Percentiles rank a stretch among this genome's conserved stretches.
Conservation (phyloP, 176 grass and related monocot species). For the Thinopyrum elongatum region DNA sequence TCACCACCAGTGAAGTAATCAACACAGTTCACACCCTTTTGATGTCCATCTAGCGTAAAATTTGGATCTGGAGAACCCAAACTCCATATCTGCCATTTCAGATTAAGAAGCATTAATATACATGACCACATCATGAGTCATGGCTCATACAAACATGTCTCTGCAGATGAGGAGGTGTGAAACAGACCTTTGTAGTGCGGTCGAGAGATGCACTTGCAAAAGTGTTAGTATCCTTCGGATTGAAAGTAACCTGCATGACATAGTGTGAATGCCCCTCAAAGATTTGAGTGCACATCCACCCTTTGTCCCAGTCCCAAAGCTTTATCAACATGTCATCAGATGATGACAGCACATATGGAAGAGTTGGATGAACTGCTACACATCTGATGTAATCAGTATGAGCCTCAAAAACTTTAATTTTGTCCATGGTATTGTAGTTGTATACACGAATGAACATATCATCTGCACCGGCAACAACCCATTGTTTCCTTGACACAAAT, state of each 20-base stretch:
- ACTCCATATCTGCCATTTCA: conserved; percentile 88
- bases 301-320: conserved; percentile 99
- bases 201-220: conserved; percentile 98
- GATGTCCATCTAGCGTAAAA: conserved; percentile 94
- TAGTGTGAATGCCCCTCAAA: conserved; percentile 99
- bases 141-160: conserved; percentile 8
- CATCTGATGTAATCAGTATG: conserved; percentile 94
- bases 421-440: conserved; percentile 97
- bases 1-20: conserved; percentile 99
- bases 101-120: conserved; percentile 8
- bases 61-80: conserved; percentile 98
- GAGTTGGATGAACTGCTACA: conserved; percentile 96
- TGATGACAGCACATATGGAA: conserved; percentile 93
- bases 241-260: conserved; percentile 99
- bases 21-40: conserved; percentile 97
- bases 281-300: conserved; percentile 98
- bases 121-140: conserved; percentile 17
- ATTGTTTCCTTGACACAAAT: conserved; percentile 90
- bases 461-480: conserved; percentile 98
- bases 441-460: conserved; percentile 93
- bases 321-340: conserved; percentile 99
- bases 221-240: conserved; percentile 97
- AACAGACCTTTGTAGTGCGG: conserved; percentile 87
- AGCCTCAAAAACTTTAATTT: conserved; percentile 93
- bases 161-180: neutral